These are phyloP conservation scores for Areca catechu DNA, from an alignment of 176 grass and related monocot genomes.

Conservation along the genomic window DNA sequence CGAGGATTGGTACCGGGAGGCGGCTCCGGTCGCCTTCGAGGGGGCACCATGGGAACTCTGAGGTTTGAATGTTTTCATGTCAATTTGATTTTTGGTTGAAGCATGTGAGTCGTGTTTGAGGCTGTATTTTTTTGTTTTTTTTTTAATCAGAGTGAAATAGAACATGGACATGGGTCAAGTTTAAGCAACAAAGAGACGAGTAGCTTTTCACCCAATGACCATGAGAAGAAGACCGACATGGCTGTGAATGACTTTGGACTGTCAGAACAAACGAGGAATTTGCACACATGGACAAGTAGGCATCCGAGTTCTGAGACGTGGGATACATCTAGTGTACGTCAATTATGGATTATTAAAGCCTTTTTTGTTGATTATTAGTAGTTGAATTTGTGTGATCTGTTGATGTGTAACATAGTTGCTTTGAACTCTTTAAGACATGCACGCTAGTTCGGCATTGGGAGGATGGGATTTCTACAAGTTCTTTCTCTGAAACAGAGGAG, in stretches of 20 bases:
- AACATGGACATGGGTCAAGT: constrained; percentile 17
- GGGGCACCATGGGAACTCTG: not conserved
- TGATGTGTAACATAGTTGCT: too few species aligned
- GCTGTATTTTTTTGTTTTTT: too few species aligned
- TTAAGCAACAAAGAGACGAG: constrained; percentile 2
- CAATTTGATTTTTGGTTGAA: not conserved
- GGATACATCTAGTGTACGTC: constrained; percentile 5
- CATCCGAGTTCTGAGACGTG: not conserved
- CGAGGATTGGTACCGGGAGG: not conserved
- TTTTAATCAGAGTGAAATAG: constrained; percentile 1
- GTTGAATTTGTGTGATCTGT: too few species aligned
- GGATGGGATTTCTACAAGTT: constrained; percentile 5
- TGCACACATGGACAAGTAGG: not conserved
- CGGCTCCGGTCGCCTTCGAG: constrained; percentile 1
- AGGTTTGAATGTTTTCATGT: constrained; percentile 2
- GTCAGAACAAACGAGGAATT: not conserved
- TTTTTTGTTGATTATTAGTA: too few species aligned
- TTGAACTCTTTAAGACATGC: not conserved
- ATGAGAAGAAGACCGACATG: not conserved
- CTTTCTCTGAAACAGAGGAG: constrained; percentile 4
- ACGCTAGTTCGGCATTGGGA: constrained; percentile 8
- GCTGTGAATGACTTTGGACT: not conserved
- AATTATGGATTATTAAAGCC: not conserved
- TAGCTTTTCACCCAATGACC: not conserved
- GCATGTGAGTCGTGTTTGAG: too few species aligned